phyloP scores from a whole-genome alignment of 192 early-diverging fungal genomes.

The Rhizoclosmatium globosum region DNA sequence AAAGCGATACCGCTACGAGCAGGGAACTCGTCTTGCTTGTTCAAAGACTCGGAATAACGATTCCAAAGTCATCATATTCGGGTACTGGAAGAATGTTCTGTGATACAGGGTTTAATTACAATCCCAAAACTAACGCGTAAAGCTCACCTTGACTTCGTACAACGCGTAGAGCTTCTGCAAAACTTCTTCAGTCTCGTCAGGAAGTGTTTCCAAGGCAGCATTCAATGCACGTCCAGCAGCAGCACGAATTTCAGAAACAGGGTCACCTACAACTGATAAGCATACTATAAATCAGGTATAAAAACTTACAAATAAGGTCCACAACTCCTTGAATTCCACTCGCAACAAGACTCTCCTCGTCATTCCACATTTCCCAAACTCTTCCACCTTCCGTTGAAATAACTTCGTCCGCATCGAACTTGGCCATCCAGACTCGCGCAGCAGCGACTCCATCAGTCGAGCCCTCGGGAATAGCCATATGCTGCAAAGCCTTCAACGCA shows the following conservation, averaged over 20 bases:
- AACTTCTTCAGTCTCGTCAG: slow-evolving; percentile 58
- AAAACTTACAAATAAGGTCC: slow-evolving; percentile 37
- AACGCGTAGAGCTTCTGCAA: slow-evolving; percentile 65
- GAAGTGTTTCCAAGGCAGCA: slow-evolving; percentile 65
- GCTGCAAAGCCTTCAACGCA: slow-evolving; percentile 70
- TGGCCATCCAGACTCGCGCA: slow-evolving; percentile 73
- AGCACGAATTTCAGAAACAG: slow-evolving; percentile 63
- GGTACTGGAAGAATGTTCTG: slow-evolving; percentile 78
- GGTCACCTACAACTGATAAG: slow-evolving; percentile 45
- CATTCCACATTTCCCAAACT: slow-evolving; percentile 69
- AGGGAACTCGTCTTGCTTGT: slow-evolving; percentile 80
- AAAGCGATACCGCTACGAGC: slow-evolving; percentile 87
- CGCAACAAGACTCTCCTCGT: slow-evolving; percentile 9
- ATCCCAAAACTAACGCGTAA: not conserved
- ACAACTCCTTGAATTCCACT: slow-evolving; percentile 31
- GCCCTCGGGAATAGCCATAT: slow-evolving; percentile 43
- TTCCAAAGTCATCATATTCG: slow-evolving; percentile 90
- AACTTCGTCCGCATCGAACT: slow-evolving; percentile 67
- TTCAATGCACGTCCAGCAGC: slow-evolving; percentile 72
- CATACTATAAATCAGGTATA: slow-evolving; percentile 10
- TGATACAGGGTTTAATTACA: not conserved
- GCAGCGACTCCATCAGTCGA: slow-evolving; percentile 65
- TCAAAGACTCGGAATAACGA: slow-evolving; percentile 86
- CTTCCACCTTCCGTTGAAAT: slow-evolving; percentile 63
- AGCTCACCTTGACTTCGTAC: slow-evolving; percentile 61